Base-by-base conservation (phyloP, 495 filamentous ascomycete genomes). In the Aspergillus egyptiacus region DNA sequence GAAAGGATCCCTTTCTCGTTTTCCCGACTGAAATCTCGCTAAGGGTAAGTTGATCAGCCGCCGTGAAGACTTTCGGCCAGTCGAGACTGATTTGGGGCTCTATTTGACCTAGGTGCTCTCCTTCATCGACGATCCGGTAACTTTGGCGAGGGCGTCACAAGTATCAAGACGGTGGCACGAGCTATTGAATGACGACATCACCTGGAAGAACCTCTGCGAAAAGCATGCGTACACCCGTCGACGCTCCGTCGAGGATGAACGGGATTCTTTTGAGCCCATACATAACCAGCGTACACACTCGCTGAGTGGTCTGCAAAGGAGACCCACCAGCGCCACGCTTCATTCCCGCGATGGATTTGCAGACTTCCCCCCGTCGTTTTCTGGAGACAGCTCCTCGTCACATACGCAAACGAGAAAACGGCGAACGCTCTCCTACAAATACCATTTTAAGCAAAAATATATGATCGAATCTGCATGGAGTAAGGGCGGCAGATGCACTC, bases 381-480 rank as follows among this genome's bases (percentile, higher is more conserved):
- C 69, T 5, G 63, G 63, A 22, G 66, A 71, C 42, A 67, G 61
- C 63, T 48, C 61, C n/a, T 61, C 58, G 24, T 56, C 66, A 8
- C 62, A 46, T 32, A 55, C 52, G 23, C 54, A 63, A 10, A 51
- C 66, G 5, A 56, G 61, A 20, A 70, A 66, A 48, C 67, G 63
- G 9, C 64, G 73, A 37, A 58, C 74, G 6, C 68, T 79, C 38
- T 91, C 89, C 6, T 96, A 97, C 68, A 85, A 90, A 58, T 94
- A 87, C 2, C 90, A 96, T 66, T 98, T 98, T 68, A 98, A 97
- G 61, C 90, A 96, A 59, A 79, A 87, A 65, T 97, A 96, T 64
- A 81, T 96, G 73, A 91, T 97, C 42, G 94, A 98, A 59, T 91
- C 89, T 1, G 93, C 93, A 15, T 98, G 93, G 93, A 85, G 88